Conservation (phyloP, 139 green algal genomes). For the Chara braunii region DNA sequence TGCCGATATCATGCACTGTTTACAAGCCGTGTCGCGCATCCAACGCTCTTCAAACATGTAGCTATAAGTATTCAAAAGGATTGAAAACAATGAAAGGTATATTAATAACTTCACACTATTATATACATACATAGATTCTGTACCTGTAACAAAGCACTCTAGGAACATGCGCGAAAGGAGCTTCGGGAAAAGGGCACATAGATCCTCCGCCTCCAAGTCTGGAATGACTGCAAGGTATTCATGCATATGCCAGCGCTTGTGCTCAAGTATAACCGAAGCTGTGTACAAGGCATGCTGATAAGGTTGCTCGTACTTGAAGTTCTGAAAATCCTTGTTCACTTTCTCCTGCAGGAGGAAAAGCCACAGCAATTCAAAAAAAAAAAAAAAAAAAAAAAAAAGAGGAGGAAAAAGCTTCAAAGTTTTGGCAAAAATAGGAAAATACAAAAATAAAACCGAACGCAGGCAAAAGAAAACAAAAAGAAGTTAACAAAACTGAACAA, state of each 20-base stretch:
- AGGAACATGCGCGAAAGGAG: conserved; percentile 16
- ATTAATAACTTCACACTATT: too few species aligned
- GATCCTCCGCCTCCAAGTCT: neutral
- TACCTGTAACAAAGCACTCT: conserved; percentile 18
- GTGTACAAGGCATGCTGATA: conserved; percentile 76
- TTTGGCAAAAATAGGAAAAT: neutral
- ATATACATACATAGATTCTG: neutral
- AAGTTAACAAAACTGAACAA: neutral
- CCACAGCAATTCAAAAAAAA: neutral
- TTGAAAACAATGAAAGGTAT: too few species aligned
- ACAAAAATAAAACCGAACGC: conserved; percentile 3
- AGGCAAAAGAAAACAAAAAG: neutral
- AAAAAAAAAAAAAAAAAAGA: conserved; percentile 15
- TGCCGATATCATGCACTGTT: too few species aligned
- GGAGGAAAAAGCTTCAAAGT: neutral
- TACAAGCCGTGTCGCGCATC: too few species aligned
- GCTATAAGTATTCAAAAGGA: too few species aligned
- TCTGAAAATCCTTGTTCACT: conserved; percentile 48
- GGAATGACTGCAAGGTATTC: conserved; percentile 52
- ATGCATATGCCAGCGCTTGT: conserved; percentile 57
- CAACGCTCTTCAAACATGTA: too few species aligned
- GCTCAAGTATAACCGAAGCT: conserved; percentile 43
- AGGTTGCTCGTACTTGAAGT: conserved; percentile 64
- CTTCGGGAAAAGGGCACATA: neutral
- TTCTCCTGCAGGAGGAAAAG: conserved; percentile 27